A percentile compares a stretch with the other conserved stretches of the same genome.
These are phyloP conservation scores for Aspergillus unguis DNA, from an alignment of 2,329 filamentous ascomycete genomes.

Conservation along the genomic window DNA sequence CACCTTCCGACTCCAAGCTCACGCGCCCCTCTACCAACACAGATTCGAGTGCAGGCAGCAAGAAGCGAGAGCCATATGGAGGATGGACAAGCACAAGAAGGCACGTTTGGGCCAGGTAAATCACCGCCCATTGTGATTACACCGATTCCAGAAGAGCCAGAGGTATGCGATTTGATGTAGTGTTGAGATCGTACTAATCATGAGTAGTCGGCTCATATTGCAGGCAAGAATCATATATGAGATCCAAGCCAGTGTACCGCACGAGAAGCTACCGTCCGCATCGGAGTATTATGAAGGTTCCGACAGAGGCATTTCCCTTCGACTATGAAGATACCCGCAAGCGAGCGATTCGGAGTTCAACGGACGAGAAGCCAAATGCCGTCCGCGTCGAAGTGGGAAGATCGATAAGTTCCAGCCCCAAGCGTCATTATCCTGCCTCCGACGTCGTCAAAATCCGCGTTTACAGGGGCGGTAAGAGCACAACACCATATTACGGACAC, in stretches of 20 bases:
- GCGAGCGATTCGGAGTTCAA: neutral
- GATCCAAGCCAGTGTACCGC: neutral
- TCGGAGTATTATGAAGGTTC: constrained; percentile 13
- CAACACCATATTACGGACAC: neutral
- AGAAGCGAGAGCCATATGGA: neutral
- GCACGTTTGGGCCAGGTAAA: constrained; percentile 7
- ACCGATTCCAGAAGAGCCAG: constrained; percentile 9
- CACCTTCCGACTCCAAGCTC: neutral
- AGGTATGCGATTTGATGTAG: constrained; percentile 4
- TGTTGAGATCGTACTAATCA: neutral
- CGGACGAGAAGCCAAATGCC: neutral
- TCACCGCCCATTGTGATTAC: constrained; percentile 12
- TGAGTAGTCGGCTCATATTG: constrained; percentile 5
- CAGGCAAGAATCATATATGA: constrained; percentile 6
- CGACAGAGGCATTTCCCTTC: constrained; percentile 11
- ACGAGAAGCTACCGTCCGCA: neutral
- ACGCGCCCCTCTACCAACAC: constrained; percentile 10
- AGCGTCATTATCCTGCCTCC: neutral
- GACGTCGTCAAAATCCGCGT: constrained; percentile 11
- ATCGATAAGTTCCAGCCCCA: neutral
- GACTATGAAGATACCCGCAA: neutral
- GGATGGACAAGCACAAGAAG: neutral
- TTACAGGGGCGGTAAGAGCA: constrained; percentile 1
- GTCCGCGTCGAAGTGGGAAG: constrained; percentile 6
- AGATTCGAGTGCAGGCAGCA: constrained; percentile 6